phyloP scores from a whole-genome alignment of 2,329 filamentous ascomycete genomes.

The Ilyonectria robusta region DNA sequence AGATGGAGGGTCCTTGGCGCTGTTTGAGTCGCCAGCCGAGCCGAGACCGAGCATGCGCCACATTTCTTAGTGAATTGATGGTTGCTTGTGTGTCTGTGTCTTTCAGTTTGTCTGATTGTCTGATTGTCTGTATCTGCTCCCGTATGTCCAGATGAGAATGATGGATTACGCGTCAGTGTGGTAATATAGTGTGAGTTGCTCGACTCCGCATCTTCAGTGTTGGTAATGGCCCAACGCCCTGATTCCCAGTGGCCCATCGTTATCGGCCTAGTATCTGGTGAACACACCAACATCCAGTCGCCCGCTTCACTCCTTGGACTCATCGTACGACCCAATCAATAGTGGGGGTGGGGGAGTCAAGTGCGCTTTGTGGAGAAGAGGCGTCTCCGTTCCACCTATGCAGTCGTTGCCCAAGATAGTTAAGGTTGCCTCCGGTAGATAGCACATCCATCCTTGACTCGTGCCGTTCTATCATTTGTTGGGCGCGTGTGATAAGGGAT shows the following conservation, averaged over 20 bases:
- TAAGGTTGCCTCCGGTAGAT: conserved; percentile 12
- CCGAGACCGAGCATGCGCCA: conserved; percentile 35
- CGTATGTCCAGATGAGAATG: neutral
- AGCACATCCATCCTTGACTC: neutral
- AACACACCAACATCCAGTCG: neutral
- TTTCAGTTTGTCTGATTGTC: neutral
- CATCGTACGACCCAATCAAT: neutral
- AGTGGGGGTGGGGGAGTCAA: conserved; percentile 25
- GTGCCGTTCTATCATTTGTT: conserved; percentile 3
- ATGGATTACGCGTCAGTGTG: conserved; percentile 4
- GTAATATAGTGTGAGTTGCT: conserved; percentile 21
- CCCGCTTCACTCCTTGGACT: neutral
- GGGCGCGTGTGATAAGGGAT: conserved; percentile 16
- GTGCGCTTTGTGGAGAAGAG: conserved; percentile 11
- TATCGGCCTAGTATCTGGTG: conserved; percentile 8
- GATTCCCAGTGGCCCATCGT: neutral
- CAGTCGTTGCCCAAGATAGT: conserved; percentile 4
- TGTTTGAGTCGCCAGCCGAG: conserved; percentile 15
- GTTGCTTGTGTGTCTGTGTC: neutral
- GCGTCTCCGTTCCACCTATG: conserved; percentile 9
- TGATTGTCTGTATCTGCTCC: neutral
- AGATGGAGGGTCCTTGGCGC: conserved; percentile 22
- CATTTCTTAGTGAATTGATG: conserved; percentile 16
- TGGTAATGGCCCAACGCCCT: conserved; percentile 2
- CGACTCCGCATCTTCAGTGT: neutral